These are phyloP conservation scores for Podaxis sp. DNA, from an alignment of 768 basidiomycete genomes.

Conservation along the genomic window DNA sequence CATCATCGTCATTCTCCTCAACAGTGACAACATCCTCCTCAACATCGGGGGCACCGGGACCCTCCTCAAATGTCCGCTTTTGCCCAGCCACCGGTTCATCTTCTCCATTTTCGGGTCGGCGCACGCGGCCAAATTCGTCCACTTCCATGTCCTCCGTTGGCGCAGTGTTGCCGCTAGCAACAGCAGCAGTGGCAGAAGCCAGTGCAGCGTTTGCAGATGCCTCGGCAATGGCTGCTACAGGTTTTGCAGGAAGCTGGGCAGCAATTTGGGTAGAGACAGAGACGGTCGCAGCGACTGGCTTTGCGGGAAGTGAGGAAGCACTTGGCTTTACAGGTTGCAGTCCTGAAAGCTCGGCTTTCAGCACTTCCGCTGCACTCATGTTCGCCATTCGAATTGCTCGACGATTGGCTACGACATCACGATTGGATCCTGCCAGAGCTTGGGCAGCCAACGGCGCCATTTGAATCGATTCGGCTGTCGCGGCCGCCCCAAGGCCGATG, in stretches of 20 bases:
- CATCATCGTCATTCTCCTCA: constrained; percentile 57
- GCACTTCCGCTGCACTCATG: constrained; percentile 90
- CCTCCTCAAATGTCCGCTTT: constrained; percentile 53
- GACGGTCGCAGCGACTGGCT: constrained; percentile 27
- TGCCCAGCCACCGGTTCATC: constrained; percentile 23
- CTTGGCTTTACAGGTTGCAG: constrained; percentile 45
- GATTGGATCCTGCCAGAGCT: constrained; percentile 83
- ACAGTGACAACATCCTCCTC: constrained; percentile 48
- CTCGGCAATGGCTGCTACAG: not conserved
- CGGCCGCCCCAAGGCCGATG: constrained; percentile 68
- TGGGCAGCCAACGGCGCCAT: constrained; percentile 63
- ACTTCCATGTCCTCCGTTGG: constrained; percentile 7
- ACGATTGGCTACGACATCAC: constrained; percentile 87
- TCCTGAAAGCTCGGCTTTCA: constrained; percentile 86
- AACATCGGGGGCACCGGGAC: constrained; percentile 37
- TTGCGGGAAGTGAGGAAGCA: constrained; percentile 38
- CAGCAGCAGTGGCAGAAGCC: not conserved
- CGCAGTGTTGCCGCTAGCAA: not conserved
- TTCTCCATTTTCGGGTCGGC: constrained; percentile 27
- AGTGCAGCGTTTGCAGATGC: not conserved
- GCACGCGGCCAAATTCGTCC: constrained; percentile 15
- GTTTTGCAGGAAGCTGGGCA: constrained; percentile 15
- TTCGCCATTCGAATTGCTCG: constrained; percentile 93
- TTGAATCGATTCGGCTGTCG: constrained; percentile 56
- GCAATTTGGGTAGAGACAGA: constrained; percentile 3